Evolutionary conservation across 208 protist genomes (phyloP).

Genomic region (Jaenimonas drosophilae): DNA sequence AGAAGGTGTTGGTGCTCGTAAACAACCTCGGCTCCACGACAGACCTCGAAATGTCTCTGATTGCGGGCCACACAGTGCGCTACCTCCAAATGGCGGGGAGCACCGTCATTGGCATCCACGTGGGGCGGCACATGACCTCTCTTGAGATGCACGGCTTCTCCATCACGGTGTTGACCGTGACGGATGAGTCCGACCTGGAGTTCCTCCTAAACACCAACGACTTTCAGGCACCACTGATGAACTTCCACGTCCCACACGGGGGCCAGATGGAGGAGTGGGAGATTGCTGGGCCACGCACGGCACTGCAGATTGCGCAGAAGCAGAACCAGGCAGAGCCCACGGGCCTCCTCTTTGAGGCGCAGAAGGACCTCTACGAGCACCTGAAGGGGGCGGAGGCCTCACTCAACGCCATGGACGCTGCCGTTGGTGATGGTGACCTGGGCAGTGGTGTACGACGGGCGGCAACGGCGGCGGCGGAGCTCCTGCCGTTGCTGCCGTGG

Average conservation of each 20-base stretch:
- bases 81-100: constrained; percentile 12
- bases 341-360: constrained; percentile 8
- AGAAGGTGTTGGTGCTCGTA: constrained; percentile 49
- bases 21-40: constrained; percentile 87
- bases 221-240: constrained; percentile 30
- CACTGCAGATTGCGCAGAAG: constrained; percentile 21
- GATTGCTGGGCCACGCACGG: constrained; percentile 23
- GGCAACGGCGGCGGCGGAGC: constrained; percentile 12
- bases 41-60: constrained; percentile 61
- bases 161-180: constrained; percentile 45
- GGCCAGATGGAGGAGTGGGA: constrained; percentile 2
- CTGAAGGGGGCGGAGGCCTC: constrained; percentile 17
- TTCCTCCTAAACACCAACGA: constrained; percentile 28
- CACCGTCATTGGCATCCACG: constrained; percentile 35
- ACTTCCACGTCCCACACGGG: constrained; percentile 28
- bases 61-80: constrained; percentile 19
- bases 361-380: constrained; percentile 17
- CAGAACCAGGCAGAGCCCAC: neutral
- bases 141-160: constrained; percentile 87
- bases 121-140: constrained; percentile 77
- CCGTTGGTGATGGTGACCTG: constrained; percentile 52
- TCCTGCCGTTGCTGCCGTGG: constrained; percentile 36
- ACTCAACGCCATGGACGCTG: constrained; percentile 49
- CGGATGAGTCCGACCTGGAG: constrained; percentile 18
- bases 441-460: constrained; percentile 47